These are phyloP conservation scores for Arabidopsis hybrid DNA, from an alignment of 441 rosid genomes.

Conservation along the genomic window DNA sequence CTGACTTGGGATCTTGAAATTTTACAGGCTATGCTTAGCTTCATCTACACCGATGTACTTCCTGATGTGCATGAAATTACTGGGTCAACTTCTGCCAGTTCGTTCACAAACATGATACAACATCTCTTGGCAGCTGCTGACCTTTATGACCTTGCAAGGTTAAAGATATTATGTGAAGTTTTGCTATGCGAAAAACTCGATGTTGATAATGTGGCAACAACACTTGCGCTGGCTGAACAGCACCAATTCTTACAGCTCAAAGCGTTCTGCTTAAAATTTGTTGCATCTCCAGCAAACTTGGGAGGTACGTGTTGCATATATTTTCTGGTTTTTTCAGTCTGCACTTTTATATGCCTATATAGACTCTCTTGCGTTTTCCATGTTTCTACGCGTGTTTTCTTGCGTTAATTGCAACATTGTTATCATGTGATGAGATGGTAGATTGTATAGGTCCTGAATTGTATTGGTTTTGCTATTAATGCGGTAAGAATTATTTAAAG, in stretches of 20 bases:
- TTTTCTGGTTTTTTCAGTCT: constrained; percentile 46
- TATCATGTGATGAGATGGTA: constrained; percentile 24
- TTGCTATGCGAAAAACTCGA: constrained; percentile 77
- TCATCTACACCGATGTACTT: constrained; percentile 78
- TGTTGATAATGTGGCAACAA: constrained; percentile 80
- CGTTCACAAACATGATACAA: constrained; percentile 79
- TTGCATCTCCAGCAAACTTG: constrained; percentile 75
- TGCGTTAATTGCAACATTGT: constrained; percentile 6
- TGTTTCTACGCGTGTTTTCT: constrained; percentile 14
- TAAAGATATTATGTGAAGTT: constrained; percentile 76
- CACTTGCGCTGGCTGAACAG: constrained; percentile 95
- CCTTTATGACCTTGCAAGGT: constrained; percentile 78
- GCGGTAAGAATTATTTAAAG: neutral
- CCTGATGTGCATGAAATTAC: constrained; percentile 77
- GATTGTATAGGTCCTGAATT: constrained; percentile 5
- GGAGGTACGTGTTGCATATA: constrained; percentile 71
- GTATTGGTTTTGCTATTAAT: constrained; percentile 9
- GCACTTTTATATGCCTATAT: constrained; percentile 9
- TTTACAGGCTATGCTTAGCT: constrained; percentile 82
- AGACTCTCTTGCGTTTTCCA: constrained; percentile 22
- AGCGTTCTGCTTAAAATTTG: constrained; percentile 80
- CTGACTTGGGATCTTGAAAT: constrained; percentile 28
- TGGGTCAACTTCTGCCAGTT: constrained; percentile 60
- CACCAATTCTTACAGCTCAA: constrained; percentile 82
- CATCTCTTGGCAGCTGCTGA: constrained; percentile 90